Conservation (phyloP, 1,284 basidiomycete species). For the Rhodotorula sp. region DNA sequence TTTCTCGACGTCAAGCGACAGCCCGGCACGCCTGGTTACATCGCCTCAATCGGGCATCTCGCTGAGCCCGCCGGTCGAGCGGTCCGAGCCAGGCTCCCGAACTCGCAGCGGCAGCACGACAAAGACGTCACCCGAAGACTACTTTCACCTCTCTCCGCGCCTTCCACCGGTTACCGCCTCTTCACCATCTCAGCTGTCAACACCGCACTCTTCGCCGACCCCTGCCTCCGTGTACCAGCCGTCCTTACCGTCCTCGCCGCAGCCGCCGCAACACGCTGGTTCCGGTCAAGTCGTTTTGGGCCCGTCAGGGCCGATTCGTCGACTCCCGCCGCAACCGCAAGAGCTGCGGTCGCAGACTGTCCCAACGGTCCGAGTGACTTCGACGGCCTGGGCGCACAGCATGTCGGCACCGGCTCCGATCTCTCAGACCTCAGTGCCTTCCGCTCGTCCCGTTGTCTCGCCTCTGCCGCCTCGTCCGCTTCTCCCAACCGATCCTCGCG, state of each 20-base stretch:
- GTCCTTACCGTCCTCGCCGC: background rate
- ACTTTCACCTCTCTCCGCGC: slow-evolving; percentile 6
- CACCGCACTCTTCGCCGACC: background rate
- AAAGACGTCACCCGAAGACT: slow-evolving; percentile 18
- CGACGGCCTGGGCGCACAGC: slow-evolving; percentile 6
- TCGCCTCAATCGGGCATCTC: slow-evolving; percentile 1
- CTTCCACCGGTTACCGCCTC: background rate
- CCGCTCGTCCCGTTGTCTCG: background rate
- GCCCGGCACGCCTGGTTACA: background rate
- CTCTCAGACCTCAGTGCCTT: background rate
- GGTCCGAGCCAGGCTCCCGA: background rate
- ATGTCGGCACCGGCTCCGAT: background rate
- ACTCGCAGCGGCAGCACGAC: background rate
- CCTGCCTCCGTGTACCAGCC: slow-evolving; percentile 1
- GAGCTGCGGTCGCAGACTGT: slow-evolving; percentile 22
- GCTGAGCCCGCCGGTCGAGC: slow-evolving; percentile 15
- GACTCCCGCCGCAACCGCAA: slow-evolving; percentile 24
- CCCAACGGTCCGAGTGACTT: slow-evolving; percentile 18
- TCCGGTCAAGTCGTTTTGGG: slow-evolving; percentile 24
- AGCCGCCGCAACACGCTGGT: background rate
- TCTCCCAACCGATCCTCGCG: slow-evolving; percentile 15
- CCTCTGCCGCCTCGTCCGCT: background rate
- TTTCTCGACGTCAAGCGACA: slow-evolving; percentile 9
- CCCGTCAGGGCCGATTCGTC: slow-evolving; percentile 22
- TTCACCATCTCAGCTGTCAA: background rate